A percentile compares a stretch with the other conserved stretches of the same genome.
Evolutionary conservation across 2,329 filamentous ascomycete species (phyloP).

Genomic region (Ilyonectria sp.): DNA sequence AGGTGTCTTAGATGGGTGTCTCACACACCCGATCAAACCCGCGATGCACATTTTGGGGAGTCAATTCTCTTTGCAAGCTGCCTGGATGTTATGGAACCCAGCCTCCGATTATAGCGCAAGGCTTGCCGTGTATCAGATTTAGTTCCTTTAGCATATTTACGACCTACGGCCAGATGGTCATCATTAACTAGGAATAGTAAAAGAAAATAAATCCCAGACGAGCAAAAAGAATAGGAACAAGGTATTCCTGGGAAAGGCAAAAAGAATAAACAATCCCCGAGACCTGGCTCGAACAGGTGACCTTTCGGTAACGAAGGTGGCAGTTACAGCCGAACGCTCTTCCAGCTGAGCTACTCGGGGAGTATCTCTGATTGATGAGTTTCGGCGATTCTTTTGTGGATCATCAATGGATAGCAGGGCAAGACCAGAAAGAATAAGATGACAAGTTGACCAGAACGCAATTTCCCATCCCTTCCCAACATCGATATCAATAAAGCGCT

Average conservation of each 20-base stretch:
- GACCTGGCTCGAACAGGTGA: constrained; percentile 36
- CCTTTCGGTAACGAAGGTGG: constrained; percentile 30
- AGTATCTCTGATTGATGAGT: constrained; percentile 5
- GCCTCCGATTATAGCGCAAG: no score
- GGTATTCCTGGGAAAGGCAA: neutral
- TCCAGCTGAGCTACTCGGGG: constrained; percentile 35
- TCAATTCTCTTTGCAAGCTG: no score
- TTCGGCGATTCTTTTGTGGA: neutral
- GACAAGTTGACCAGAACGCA: no score
- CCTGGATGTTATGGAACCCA: no score
- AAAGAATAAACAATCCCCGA: constrained; percentile 21
- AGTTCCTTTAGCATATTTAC: neutral
- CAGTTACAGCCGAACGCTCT: constrained; percentile 36
- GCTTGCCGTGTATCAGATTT: neutral
- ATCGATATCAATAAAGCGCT: no score
- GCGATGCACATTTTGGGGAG: no score
- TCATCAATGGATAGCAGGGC: neutral
- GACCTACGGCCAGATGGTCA: neutral
- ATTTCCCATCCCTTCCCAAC: no score
- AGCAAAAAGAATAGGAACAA: neutral
- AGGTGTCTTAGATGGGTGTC: no score
- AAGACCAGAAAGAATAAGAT: neutral
- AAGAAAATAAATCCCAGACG: neutral
- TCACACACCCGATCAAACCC: no score
- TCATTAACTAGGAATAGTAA: neutral